phyloP scores from a whole-genome alignment of 805 yeast species.

The Saturnispora halmiae region DNA sequence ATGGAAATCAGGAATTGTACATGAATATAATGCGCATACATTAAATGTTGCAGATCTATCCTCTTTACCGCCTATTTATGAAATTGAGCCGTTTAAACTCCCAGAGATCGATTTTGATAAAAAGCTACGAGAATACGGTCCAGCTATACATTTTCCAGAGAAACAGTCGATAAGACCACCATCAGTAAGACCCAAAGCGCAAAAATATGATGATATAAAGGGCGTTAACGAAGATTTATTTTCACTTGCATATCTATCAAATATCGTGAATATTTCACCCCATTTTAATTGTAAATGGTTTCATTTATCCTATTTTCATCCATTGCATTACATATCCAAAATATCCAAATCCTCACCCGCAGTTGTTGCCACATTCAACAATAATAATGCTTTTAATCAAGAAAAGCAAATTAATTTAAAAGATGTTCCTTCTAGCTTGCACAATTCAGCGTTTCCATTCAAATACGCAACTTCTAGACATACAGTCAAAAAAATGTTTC shows the following conservation, averaged over 20 bases:
- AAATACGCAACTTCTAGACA: conserved; percentile 22
- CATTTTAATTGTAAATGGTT: conserved; percentile 20
- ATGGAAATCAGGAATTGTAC: neutral
- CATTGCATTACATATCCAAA: conserved; percentile 18
- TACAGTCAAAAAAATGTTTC: conserved; percentile 17
- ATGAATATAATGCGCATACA: neutral
- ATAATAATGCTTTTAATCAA: conserved; percentile 28
- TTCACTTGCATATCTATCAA: conserved; percentile 10
- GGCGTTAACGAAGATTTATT: conserved; percentile 21
- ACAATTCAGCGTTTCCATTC: conserved; percentile 17
- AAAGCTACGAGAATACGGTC: conserved; percentile 14
- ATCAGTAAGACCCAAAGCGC: conserved; percentile 15
- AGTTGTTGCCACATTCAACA: conserved; percentile 28
- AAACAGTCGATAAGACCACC: no score
- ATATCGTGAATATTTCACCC: conserved; percentile 8
- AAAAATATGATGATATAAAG: conserved; percentile 14
- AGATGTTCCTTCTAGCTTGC: conserved; percentile 4
- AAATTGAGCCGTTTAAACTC: conserved; percentile 3
- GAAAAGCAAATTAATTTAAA: conserved; percentile 8
- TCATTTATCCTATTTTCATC: conserved; percentile 18
- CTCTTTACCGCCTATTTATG: conserved; percentile 3
- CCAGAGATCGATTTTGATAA: conserved; percentile 11
- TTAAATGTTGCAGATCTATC: neutral
- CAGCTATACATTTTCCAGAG: conserved; percentile 12
- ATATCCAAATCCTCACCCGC: conserved; percentile 29